phyloP scores from a whole-genome alignment of 2,329 filamentous ascomycete genomes.

The Penicillium italicum region DNA sequence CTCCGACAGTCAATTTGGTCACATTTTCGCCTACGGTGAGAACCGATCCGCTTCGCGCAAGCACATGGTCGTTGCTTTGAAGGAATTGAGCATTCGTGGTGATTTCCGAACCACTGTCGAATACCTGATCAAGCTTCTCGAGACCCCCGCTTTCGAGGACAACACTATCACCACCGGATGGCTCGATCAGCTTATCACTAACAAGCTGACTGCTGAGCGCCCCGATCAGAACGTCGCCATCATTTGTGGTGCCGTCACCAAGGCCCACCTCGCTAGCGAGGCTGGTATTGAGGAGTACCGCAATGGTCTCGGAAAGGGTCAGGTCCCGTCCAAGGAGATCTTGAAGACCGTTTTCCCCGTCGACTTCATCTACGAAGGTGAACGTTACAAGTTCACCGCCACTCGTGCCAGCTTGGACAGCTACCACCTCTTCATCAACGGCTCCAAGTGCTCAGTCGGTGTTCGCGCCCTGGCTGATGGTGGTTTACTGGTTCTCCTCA shows the following conservation, averaged over 20 bases:
- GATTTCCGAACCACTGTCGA: conserved; percentile 98
- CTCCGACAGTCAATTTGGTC: conserved; percentile 97
- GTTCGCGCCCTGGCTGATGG: conserved; percentile 91
- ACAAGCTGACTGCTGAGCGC: conserved; percentile 92
- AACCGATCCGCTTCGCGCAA: conserved; percentile 94
- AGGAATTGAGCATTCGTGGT: conserved; percentile 98
- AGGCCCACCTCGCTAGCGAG: conserved; percentile 93
- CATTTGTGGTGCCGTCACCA: conserved; percentile 89
- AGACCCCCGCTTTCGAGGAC: conserved; percentile 96
- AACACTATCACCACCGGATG: conserved; percentile 99
- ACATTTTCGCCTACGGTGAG: conserved; percentile 98
- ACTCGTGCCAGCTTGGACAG: conserved; percentile 88
- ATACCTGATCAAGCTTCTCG: conserved; percentile 96
- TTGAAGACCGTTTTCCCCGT: conserved; percentile 96
- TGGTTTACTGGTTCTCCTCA: conserved; percentile 83
- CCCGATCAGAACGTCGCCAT: conserved; percentile 93
- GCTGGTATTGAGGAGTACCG: conserved; percentile 82
- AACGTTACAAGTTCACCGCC: conserved; percentile 95
- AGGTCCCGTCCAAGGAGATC: conserved; percentile 93
- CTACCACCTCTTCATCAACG: conserved; percentile 98
- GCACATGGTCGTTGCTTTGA: conserved; percentile 98
- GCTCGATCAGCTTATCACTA: conserved; percentile 97
- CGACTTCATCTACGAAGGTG: conserved; percentile 97
- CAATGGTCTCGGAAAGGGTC: conserved; percentile 87
- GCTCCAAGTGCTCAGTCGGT: conserved; percentile 90